Evolutionary conservation across 805 yeast species (phyloP), one percentile per base, ranked within the genome.

Genomic region (Candida glaebosa): DNA sequence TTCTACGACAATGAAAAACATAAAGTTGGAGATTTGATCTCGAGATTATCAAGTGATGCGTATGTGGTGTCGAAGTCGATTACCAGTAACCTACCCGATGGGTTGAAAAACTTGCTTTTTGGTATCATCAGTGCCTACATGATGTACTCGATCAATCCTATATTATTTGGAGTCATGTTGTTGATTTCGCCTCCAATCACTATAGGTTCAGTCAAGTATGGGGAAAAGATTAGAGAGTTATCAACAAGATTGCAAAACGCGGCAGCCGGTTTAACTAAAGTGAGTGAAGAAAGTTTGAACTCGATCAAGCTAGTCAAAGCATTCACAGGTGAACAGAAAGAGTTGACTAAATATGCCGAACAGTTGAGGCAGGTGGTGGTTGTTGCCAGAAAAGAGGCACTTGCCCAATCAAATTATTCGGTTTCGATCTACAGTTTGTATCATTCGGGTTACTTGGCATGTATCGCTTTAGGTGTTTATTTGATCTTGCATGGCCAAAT

Each of bases 141-240:
- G 75, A 70, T 70, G 75, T 66, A 62, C 38, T 46, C 58, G 17
- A 70, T 69, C 37, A 67, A 68, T 51, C 74, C 75, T 0, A 45
- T 67, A 18, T 48, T 70, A 24, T 68, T 69, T 49, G 70, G 74
- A 3, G 67, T 68, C 4, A 68, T 69, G 71, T 53, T 68, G 52
- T 53, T 68, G 44, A 66, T 69, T 17, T 69, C 74, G 1, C 75
- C 75, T 4, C 73, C 74, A 3, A 69, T 69, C 34, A 67, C 73
- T 1, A 58, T 68, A 47, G 74, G 73, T 1, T 66, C 72, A 3
- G 73, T 67, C 3, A 65, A 68, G 65, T 70, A 69, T 50, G 75
- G 75, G 10, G 73, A 69, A 46, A 65, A 65, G 42, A 68, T 70
- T 38, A 51, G 74, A 15, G 59, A 63, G 24, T 48, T 69, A 36